Evolutionary conservation across 352 stramenopile species (phyloP), one percentile per base, ranked within the genome.

Genomic region (Globisporangium cylindrosporum): DNA sequence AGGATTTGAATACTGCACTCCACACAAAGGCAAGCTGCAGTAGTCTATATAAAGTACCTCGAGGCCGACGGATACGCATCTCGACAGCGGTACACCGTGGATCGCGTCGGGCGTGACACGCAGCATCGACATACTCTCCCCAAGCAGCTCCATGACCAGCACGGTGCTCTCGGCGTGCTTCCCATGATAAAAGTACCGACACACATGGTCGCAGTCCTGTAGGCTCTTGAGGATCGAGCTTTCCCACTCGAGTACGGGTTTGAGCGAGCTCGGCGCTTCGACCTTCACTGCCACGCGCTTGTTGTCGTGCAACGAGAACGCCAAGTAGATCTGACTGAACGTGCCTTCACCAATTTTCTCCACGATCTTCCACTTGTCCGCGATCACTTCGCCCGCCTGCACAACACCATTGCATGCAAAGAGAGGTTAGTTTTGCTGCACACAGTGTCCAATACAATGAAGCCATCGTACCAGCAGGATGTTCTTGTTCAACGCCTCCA

Each of bases 301-400:
- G 18, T 81, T 80, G 70, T 78, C 81, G 56, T 93, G 82, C 34
- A 94, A 72, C 53, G 84, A 88, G 49, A 90, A 93, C 38, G 89
- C 89, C 71, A 88, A 89, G 73, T 94, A 96, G 62, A 96, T 96
- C 73, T 96, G 87, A 61, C 89, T 96, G 65, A 96, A 96, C 6
- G 89, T 96, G 25, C 89, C 89, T 76, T 96, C 88, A 67, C 88
- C 88, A 48, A 96, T 96, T 72, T 96, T 96, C 73, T 96, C 88
- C 27, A 88, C 77, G 62, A 96, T 82, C 54, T 90, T 91, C 89
- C 89, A 96, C 56, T 84, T 84, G 51, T 92, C 81, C 0, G 86
- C 85, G 48, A 96, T 80, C 49, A 96, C 78, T 73, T 96, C 89
- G 55, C 89, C 89, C 22, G 86, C 79, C 89, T 96, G 55, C 10